phyloP scores from a whole-genome alignment of 805 yeast species.

The Dipodascus geniculatus region DNA sequence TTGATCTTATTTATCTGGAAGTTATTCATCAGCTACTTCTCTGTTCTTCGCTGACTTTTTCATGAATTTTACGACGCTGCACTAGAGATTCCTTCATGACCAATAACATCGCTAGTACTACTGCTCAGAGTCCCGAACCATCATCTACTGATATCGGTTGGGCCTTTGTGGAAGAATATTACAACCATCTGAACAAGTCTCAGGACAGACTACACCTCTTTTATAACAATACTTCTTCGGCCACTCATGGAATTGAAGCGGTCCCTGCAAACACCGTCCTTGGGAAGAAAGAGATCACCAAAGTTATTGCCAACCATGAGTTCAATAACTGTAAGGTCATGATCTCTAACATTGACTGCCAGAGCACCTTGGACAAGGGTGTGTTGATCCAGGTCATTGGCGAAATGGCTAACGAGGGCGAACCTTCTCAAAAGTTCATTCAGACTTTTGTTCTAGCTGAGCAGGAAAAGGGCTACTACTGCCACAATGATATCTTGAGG shows the following conservation, averaged over 20 bases:
- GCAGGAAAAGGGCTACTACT: conserved; percentile 22
- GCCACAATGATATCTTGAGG: conserved; percentile 29
- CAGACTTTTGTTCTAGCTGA: conserved; percentile 30
- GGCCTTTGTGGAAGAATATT: conserved; percentile 31
- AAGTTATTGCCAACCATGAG: conserved; percentile 20
- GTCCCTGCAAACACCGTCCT: conserved; percentile 16
- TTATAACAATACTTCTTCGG: conserved; percentile 25
- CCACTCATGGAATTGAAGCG: conserved; percentile 30
- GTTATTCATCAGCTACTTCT: not conserved
- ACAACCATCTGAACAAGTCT: conserved; percentile 23
- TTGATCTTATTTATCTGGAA: not conserved
- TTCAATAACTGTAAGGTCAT: conserved; percentile 26
- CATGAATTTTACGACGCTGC: not conserved
- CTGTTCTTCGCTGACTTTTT: not conserved
- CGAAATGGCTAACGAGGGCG: conserved; percentile 26
- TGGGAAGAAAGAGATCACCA: conserved; percentile 25
- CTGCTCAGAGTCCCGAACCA: not conserved
- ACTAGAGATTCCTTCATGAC: not conserved
- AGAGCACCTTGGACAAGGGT: conserved; percentile 23
- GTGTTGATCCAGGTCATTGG: conserved; percentile 30
- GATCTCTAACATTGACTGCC: conserved; percentile 28
- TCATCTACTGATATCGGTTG: conserved; percentile 22
- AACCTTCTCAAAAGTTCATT: conserved; percentile 26
- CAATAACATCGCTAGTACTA: not conserved
- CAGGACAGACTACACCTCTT: conserved; percentile 25